Conservation (phyloP, 1,284 basidiomycete species). For the Melanopsichium pennsylvanicum region DNA sequence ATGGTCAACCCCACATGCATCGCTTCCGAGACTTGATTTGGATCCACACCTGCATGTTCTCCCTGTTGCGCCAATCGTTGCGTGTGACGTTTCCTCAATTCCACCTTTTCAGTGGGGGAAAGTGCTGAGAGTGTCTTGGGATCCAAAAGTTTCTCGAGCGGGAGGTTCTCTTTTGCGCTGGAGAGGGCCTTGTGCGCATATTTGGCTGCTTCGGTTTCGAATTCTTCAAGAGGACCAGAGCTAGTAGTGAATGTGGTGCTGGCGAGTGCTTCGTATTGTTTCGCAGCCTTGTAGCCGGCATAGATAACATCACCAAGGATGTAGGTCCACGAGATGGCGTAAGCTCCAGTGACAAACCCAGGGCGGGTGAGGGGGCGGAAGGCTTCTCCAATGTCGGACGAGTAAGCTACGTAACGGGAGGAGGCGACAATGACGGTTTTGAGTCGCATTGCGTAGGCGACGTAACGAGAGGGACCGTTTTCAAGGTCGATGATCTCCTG, state of each 20-base stretch:
- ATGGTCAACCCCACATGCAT: constrained; percentile 51
- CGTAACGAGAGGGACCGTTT: constrained; percentile 49
- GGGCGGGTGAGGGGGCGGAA: constrained; percentile 87
- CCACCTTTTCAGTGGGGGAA: constrained; percentile 44
- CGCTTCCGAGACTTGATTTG: constrained; percentile 26
- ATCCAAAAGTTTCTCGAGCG: constrained; percentile 39
- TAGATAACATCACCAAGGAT: constrained; percentile 82
- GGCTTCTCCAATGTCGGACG: constrained; percentile 89
- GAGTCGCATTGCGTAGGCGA: constrained; percentile 56
- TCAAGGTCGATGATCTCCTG: constrained; percentile 43
- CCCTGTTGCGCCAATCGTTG: constrained; percentile 32
- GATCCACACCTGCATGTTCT: constrained; percentile 32
- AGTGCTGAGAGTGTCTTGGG: constrained; percentile 29
- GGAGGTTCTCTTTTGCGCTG: constrained; percentile 18
- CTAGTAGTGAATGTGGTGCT: constrained; percentile 23
- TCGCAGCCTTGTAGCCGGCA: constrained; percentile 76
- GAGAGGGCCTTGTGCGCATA: constrained; percentile 28
- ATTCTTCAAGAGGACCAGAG: constrained; percentile 12
- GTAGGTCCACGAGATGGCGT: constrained; percentile 83
- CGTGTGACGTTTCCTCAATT: constrained; percentile 41
- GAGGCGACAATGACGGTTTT: constrained; percentile 51
- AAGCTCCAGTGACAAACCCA: constrained; percentile 79
- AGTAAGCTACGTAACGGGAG: constrained; percentile 68
- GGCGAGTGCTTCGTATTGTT: constrained; percentile 36
- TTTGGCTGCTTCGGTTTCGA: constrained; percentile 38